Base-by-base conservation (phyloP, 2,329 filamentous ascomycete genomes). In the Chaetomium strumarium region DNA sequence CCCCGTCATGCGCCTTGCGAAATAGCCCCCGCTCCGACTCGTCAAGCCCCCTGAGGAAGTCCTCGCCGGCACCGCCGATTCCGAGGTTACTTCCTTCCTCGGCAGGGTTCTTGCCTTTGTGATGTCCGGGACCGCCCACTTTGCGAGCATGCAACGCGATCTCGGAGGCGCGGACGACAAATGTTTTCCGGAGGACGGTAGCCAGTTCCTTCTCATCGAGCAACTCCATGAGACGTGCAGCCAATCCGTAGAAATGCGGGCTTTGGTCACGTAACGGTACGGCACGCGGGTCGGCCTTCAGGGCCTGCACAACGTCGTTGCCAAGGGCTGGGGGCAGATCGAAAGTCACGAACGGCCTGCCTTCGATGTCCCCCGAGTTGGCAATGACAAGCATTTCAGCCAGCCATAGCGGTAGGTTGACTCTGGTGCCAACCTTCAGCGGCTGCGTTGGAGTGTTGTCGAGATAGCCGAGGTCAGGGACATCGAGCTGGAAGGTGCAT, bases 91-190 rank as follows among this genome's bases (percentile, higher is more conserved):
- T 75, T 11, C 85, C 86, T 31, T 86, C 85, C 10, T 61, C 62
- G 24, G 56, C 53, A 2, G 55, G 51, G 34, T 52, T 58, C 42
- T 59, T 57, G 17, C 48, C 56, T 68, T 95, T 95, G 75, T 69
- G 11, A 3, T 37, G 14, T 67, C 66, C 24, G 64, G 70, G 85
- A 13, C 86, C 85, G 10, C 85, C 83, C 3, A 86, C 86, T 70
- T 96, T 96, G 60, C 91, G 83, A 2, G 91, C 92, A 66, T 96
- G 89, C 65, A 97, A 81, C 6, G 88, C 88, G 46, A 97, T 88
- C 57, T 95, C 89, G 1, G 82, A 79, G 1, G 90, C 88, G 44
- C 93, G 78, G 46, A 81, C 78, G 60, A 91, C 89, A 70, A 95
- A 97, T 0, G 89, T 90, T 73, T 86, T 77, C 51, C 80, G 77